Evolutionary conservation across 2,329 filamentous ascomycete genomes (phyloP), one percentile per base, ranked within the genome.

Genomic region (Claviceps sp.): DNA sequence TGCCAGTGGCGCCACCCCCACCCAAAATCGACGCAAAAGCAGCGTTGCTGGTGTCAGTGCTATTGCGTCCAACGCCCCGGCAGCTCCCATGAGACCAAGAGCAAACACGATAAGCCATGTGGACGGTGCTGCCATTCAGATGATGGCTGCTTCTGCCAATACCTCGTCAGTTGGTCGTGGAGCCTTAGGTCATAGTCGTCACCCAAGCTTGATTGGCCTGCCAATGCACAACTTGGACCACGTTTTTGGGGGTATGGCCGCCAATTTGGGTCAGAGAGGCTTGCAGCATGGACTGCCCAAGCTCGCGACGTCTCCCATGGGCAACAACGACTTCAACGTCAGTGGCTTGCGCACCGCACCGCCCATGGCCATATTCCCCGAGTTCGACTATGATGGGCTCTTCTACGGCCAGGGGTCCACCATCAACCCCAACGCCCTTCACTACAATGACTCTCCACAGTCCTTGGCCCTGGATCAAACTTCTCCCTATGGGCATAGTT

Each of bases 51-150:
- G 79, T 59, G 58, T 69, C 41, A 71, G 66, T 57, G 67, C 70
- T 30, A 64, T 67, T 46, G 73, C 70, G 38, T 70, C 72, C 53
- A 67, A 70, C 16, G 71, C 70, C 47, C 71, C 69, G 49, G 64
- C 69, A 45, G 74, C 76, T 50, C 74, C 77, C 13, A 90, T 91
- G 80, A 80, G 93, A 58, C 93, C 91, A 22, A 78, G 93, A 61
- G 91, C 93, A 51, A 97, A 97, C 65, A 98, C 93, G 40, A 94
- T 98, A 63, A 93, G 90, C 64, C 90, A 97, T 66, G 82, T 97
- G 52, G 93, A 96, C 65, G 79, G 81, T 53, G 75, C 77, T 51
- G 80, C 84, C 42, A 78, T 95, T 65, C 87, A 84, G 60, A 79
- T 93, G 69, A 75, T 87, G 56, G 79, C 80, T 48, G 72, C 78